Conservation (phyloP, 2,329 filamentous ascomycete genomes). For the Claviceps capensis region DNA sequence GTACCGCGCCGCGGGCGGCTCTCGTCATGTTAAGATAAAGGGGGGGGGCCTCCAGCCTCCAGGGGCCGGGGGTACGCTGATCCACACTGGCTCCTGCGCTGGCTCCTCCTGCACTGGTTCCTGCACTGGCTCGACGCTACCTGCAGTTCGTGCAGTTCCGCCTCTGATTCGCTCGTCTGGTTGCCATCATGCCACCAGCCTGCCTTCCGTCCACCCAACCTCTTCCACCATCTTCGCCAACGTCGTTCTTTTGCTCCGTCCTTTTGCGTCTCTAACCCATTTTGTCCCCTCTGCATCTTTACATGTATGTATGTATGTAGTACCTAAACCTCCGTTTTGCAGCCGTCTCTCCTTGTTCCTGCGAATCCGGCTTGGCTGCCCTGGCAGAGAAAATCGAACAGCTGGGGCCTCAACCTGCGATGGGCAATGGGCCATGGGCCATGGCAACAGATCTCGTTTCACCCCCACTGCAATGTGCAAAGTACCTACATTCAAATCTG, state of each 20-base stretch:
- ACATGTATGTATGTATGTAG: too few relatives aligned
- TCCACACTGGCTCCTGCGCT: constrained; percentile 1
- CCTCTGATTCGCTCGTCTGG: not conserved
- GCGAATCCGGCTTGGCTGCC: too few relatives aligned
- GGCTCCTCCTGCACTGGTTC: not conserved
- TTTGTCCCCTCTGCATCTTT: too few relatives aligned
- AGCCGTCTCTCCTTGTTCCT: too few relatives aligned
- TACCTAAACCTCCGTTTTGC: too few relatives aligned
- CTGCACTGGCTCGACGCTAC: not conserved
- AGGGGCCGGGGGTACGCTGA: constrained; percentile 1
- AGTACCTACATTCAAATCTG: not conserved
- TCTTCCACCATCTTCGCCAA: not conserved
- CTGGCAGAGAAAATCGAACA: not conserved
- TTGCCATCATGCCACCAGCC: not conserved
- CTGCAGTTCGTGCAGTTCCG: not conserved
- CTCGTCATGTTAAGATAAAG: not conserved
- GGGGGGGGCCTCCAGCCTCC: not conserved
- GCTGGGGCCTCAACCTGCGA: not conserved
- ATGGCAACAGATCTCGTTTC: not conserved
- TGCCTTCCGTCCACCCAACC: not conserved
- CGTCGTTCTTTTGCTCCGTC: not conserved
- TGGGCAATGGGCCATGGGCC: not conserved
- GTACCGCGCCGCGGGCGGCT: too few relatives aligned
- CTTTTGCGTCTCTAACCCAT: not conserved
- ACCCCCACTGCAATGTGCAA: not conserved